These are phyloP conservation scores for Roridomyces roridus DNA, from an alignment of 768 basidiomycete species.

Conservation along the genomic window DNA sequence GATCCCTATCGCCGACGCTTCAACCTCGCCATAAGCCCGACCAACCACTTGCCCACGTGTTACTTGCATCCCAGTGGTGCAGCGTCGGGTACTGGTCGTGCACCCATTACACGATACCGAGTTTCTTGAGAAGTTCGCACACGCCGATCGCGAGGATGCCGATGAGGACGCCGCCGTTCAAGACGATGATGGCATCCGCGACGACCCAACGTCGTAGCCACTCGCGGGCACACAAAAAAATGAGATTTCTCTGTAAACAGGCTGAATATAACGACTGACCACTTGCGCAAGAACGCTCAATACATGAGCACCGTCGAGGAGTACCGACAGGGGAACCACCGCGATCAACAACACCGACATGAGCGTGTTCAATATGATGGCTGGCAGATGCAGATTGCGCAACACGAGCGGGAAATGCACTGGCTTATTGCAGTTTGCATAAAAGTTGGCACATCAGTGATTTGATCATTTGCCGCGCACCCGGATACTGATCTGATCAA, in stretches of 20 bases:
- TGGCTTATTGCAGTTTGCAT: no score
- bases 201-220: slow-evolving; percentile 72
- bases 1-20: slow-evolving; percentile 62
- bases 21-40: slow-evolving; percentile 49
- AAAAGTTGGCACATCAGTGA: no score
- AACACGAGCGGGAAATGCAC: slow-evolving; percentile 64
- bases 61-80: slow-evolving; percentile 45
- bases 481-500: no score
- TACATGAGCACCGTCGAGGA: slow-evolving; percentile 61
- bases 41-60: slow-evolving; percentile 48
- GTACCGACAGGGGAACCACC: slow-evolving; percentile 56
- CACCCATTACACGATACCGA: slow-evolving; percentile 64
- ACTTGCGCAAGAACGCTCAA: slow-evolving; percentile 67
- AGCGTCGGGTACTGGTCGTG: slow-evolving; percentile 64
- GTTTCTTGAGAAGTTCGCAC: slow-evolving; percentile 62
- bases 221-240: slow-evolving; percentile 52
- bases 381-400: slow-evolving; percentile 67
- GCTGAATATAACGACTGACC: slow-evolving; percentile 34
- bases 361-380: slow-evolving; percentile 58
- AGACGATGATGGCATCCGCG: slow-evolving; percentile 71
- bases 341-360: slow-evolving; percentile 69
- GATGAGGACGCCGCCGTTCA: slow-evolving; percentile 75
- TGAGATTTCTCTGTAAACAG: background rate
- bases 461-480: no score
- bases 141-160: no score